phyloP scores from a whole-genome alignment of 2,329 filamentous ascomycete species.

The Nemania diffusa region DNA sequence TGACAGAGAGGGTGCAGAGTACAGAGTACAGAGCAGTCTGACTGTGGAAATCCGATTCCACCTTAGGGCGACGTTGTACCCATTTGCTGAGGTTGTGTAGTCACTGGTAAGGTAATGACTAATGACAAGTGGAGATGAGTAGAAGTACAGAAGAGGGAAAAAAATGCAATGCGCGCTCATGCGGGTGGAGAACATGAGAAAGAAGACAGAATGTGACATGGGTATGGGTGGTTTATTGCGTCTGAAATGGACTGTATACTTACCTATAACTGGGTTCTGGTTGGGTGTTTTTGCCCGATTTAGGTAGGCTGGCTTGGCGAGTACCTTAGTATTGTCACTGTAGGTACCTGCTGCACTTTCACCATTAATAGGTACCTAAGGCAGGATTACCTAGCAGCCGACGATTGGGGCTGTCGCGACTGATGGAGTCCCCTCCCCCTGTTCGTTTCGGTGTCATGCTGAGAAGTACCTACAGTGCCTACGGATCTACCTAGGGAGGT shows the following conservation, averaged over 20 bases:
- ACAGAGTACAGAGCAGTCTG: constrained; percentile 3
- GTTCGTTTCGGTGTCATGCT: constrained; percentile 38
- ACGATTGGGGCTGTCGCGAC: not conserved
- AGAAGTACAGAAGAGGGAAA: not conserved
- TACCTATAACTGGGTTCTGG: not conserved
- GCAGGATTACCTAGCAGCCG: not conserved
- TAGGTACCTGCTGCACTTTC: not conserved
- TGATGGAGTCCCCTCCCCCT: constrained; percentile 40
- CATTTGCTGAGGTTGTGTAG: not conserved
- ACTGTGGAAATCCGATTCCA: constrained; percentile 12
- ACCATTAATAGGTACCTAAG: not conserved
- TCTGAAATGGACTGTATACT: not conserved
- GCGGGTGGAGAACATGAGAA: constrained; percentile 10
- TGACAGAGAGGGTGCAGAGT: constrained; percentile 3
- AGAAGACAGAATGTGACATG: too few relatives aligned
- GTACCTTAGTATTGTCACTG: not conserved
- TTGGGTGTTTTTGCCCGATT: constrained; percentile 6
- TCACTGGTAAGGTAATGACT: constrained; percentile 4
- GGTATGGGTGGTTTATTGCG: too few relatives aligned
- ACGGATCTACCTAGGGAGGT: not conserved
- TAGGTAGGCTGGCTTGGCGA: constrained; percentile 4
- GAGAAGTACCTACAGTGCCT: not conserved
- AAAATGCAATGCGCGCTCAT: not conserved
- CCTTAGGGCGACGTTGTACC: not conserved
- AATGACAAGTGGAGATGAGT: constrained; percentile 25